These are phyloP conservation scores for Conticribra weissflogii DNA, from an alignment of 108 stramenopile species.

Conservation along the genomic window DNA sequence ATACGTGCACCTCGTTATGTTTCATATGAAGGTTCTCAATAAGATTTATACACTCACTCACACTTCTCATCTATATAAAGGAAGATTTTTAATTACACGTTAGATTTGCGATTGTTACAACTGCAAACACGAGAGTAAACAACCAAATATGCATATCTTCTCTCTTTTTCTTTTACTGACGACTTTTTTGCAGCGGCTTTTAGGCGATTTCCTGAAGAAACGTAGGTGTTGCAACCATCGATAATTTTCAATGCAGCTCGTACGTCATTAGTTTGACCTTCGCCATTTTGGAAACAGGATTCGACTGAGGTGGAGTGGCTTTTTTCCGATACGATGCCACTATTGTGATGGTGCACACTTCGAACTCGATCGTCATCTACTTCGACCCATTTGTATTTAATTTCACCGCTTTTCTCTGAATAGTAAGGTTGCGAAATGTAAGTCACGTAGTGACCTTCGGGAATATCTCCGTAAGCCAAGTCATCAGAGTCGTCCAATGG, in stretches of 20 bases:
- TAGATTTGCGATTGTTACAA: neutral
- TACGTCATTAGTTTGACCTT: neutral
- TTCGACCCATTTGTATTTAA: conserved; percentile 26
- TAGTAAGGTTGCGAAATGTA: conserved; percentile 4
- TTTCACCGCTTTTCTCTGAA: neutral
- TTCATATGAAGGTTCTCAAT: neutral
- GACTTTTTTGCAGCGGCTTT: neutral
- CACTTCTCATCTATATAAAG: too few relatives aligned
- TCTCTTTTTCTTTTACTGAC: conserved; percentile 12
- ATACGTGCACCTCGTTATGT: too few relatives aligned
- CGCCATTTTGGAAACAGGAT: neutral
- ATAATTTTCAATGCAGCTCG: conserved; percentile 20
- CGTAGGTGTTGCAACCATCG: conserved; percentile 20
- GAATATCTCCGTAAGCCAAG: conserved; percentile 17
- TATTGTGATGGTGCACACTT: conserved; percentile 2
- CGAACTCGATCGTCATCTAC: conserved; percentile 28
- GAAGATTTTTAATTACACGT: neutral
- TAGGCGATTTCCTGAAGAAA: neutral
- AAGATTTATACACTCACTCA: too few relatives aligned
- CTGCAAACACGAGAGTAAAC: conserved; percentile 41
- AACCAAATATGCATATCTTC: conserved; percentile 35
- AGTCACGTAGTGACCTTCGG: conserved; percentile 46
- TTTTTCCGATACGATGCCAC: conserved; percentile 11
- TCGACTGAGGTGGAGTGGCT: conserved; percentile 2
- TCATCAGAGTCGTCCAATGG: conserved; percentile 20